Base-by-base conservation (phyloP, 108 stramenopile genomes). In the Mediolabrus comicus region DNA sequence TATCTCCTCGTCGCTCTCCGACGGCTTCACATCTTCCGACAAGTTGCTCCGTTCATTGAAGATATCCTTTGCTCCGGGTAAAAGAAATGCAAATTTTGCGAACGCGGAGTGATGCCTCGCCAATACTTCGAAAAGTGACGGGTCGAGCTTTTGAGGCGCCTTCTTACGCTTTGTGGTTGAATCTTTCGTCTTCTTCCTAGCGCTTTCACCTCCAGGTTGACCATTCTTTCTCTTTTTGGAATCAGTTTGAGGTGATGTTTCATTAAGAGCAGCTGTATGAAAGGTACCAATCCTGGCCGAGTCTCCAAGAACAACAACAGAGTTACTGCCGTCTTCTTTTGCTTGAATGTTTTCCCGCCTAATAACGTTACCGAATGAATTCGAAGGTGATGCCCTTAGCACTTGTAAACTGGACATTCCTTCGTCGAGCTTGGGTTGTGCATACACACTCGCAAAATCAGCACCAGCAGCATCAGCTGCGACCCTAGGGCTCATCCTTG, bases 61-160 rank as follows among this genome's bases (percentile, higher is more conserved):
- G 19, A 76, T 77, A 17, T 67, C 55, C 55, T 86, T 88, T 3
- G 90, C 69, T 14, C 89, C 89, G 10, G 92, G 92, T 11, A 92
- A 56, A 53, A 92, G 70, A 59, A 90, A 92, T 10, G 81, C 67
- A 60, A 84, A 85, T 19, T 72, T 77, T 13, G 38, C 59, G 52
- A 92, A 92, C 13, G 54, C 35, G 3, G 56, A 53, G 22, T 36
- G 34, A 57, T 79, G 89, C 84, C 30, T 62, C 60, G 71, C 82
- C 79, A 84, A 83, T 33, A 55, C 75, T 78, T 53, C 74, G 49
- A 70, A 88, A 17, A 67, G 75, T 65, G 28, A 39, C 30, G 60
- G 73, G 80, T 69, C 87, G 79, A 57, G 39, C 24, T n/a, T 80
- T 69, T 35, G 43, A 3, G 56, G 25, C 63, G 62, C 41, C 14